Conservation (phyloP, 225 moss, liverwort and hornwort species). For the Anthoceros angustus region DNA sequence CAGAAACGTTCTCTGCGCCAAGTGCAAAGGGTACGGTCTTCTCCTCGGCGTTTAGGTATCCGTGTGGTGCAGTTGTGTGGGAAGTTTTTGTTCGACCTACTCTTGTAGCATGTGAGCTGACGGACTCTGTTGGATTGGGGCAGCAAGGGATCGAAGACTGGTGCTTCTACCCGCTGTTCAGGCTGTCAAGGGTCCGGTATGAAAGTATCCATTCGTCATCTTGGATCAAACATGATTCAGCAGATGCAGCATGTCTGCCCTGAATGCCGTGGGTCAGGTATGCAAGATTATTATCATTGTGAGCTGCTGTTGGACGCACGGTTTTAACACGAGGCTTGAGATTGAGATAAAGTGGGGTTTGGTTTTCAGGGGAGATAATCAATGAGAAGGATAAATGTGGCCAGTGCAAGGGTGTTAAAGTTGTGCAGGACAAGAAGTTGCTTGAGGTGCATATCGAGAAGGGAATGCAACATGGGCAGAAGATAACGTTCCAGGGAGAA, state of each 20-base stretch:
- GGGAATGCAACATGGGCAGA: constrained; percentile 72
- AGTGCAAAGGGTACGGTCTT: constrained; percentile 69
- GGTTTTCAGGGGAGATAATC: constrained; percentile 49
- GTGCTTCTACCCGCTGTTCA: constrained; percentile 61
- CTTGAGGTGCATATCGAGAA: constrained; percentile 93
- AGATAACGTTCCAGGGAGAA: constrained; percentile 84
- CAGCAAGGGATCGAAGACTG: constrained; percentile 87
- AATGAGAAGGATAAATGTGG: constrained; percentile 81
- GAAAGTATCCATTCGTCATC: constrained; percentile 76
- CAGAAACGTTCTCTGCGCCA: constrained; percentile 60
- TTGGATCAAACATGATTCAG: constrained; percentile 85
- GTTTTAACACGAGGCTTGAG: too few relatives aligned
- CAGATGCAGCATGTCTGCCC: constrained; percentile 94
- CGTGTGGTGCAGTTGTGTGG: not conserved
- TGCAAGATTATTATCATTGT: too few relatives aligned
- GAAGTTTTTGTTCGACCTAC: not conserved
- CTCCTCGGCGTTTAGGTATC: too few relatives aligned
- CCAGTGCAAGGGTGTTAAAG: constrained; percentile 86
- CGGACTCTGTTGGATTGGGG: not conserved
- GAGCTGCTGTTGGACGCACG: too few relatives aligned
- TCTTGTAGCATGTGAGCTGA: not conserved
- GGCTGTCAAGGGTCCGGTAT: constrained; percentile 83
- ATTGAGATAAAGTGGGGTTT: too few relatives aligned
- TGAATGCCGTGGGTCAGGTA: constrained; percentile 71
- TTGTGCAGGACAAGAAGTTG: constrained; percentile 82